Conservation (phyloP, 495 filamentous ascomycete genomes). For the Parmelia sp. region DNA sequence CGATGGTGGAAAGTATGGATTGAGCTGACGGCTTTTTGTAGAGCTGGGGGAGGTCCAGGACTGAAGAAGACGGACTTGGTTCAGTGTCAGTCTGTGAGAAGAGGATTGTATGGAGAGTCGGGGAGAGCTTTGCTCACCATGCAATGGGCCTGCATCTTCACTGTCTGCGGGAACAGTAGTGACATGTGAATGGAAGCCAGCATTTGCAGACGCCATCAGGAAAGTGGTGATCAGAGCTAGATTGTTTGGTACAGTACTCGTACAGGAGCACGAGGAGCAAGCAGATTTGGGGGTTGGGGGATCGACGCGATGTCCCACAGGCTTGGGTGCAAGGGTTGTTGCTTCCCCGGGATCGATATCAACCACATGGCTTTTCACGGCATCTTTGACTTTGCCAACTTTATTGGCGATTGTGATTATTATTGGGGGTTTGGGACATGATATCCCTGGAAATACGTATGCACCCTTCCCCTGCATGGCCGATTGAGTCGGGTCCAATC, state of each 20-base stretch:
- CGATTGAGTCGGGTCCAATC: not conserved
- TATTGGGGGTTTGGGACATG: not conserved
- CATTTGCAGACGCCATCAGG: not conserved
- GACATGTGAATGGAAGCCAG: not conserved
- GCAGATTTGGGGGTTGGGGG: not conserved
- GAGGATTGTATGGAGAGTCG: not conserved
- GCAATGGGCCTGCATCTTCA: not conserved
- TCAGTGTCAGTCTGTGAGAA: slow-evolving; percentile 12
- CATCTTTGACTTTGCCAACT: slow-evolving; percentile 1
- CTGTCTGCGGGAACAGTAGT: not conserved
- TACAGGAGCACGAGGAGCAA: not conserved
- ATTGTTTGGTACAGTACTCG: not conserved
- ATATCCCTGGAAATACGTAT: too few relatives aligned
- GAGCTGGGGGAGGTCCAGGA: slow-evolving; percentile 50
- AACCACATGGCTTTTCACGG: not conserved
- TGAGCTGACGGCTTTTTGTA: slow-evolving; percentile 44
- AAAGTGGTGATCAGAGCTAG: not conserved
- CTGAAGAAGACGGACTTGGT: slow-evolving; percentile 25
- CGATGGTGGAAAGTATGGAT: slow-evolving; percentile 40
- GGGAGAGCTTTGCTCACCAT: slow-evolving; percentile 6
- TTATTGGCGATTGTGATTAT: too few relatives aligned
- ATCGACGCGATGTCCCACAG: not conserved
- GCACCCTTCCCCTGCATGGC: not conserved
- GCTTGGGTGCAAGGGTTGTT: not conserved
- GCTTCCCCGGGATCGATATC: not conserved